Base-by-base conservation (phyloP, 2,329 filamentous ascomycete genomes). In the Hypoxylon sp. region DNA sequence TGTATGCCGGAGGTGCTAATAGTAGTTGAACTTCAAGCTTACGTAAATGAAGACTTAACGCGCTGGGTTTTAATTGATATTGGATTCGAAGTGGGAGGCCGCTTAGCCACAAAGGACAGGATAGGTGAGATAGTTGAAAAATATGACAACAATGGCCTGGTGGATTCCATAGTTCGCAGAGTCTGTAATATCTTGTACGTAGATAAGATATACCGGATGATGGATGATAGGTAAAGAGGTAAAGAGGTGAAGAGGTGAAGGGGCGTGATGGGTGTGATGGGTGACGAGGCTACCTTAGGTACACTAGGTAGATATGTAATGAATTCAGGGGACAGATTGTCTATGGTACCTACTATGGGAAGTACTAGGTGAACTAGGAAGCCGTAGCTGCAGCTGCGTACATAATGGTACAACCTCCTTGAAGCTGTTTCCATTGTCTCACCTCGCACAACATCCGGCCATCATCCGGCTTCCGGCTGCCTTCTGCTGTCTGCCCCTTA, bases 391-490 rank as follows among this genome's bases (percentile, higher is more conserved):
- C 19, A 64, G 31, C 47, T 29, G 17, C 22, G 42, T 57, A 35
- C 3, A 26, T 26, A 10, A 46, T 11, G 39, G 11, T 46, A 57
- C 44, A 52, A 52, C 37, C 46, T 55, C 62, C 53, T 47, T 53
- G 42, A 57, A 66, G 55, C 60, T 46, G 55, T 54, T 71, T 58
- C 57, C 54, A 44, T 69, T 55, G 77, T 76, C 63, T 63, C 50
- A 77, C 78, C 74, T 81, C 65, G 68, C 78, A 82, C 82, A 74
- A 69, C 37, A 70, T 19, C 47, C 78, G 78, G 74, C 80, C 79
- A 77, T 81, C 79, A 80, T 76, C 70, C 71, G 69, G 13, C 9
- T 31, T 31, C 29, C 29, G 29, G 29, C 33, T 2, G 19, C n/a
- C 50, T 47, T 24, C 39, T 6, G 17, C 71, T 67, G 75, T 75